Evolutionary conservation across 169 alveolate genomes (phyloP), one percentile per base, ranked within the genome.

Genomic region (Blepharisma undulans): DNA sequence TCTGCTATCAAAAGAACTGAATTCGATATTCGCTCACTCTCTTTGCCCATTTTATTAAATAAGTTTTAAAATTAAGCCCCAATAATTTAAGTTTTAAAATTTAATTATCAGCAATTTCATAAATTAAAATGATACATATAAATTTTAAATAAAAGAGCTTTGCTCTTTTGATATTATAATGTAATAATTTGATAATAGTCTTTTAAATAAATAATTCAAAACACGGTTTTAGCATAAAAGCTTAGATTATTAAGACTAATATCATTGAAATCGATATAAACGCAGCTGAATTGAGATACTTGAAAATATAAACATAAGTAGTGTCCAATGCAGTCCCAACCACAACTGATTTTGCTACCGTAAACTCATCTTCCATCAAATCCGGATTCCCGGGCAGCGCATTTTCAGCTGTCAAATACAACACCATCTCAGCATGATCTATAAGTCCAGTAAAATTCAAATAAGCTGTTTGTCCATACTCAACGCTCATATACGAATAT

Each of bases 351-450:
- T 32, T 22, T 10, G 27, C 89, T 48, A 48, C 10, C 27, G 48
- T 33, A 22, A 25, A 22, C 18, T 82, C 89, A 60, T 82, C 76
- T 36, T 82, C 76, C 27, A 82, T 82, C 36, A 82, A 60, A 4
- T 34, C 78, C 2, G 89, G 89, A 30, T 82, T 82, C 22, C 89
- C 89, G 14, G 89, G 89, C 21, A 82, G 32, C 8, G 29, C 76
- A 60, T 82, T 82, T 82, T 82, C 89, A 82, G 89, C 89, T 32
- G 89, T 82, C n/a, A 82, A 82, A 82, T 82, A 82, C 72, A 82
- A 22, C 32, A 59, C 36, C 33, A 82, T 32, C 76, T 82, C 76
- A 32, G 29, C 36, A 32, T 36, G 29, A 22, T n/a, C 10, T 4
- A 72, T 1, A 72, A 82, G 34, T 30, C 89, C 89, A 3, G 89